phyloP scores from a whole-genome alignment of 306 rosid species.

The Clitoria ternatea region DNA sequence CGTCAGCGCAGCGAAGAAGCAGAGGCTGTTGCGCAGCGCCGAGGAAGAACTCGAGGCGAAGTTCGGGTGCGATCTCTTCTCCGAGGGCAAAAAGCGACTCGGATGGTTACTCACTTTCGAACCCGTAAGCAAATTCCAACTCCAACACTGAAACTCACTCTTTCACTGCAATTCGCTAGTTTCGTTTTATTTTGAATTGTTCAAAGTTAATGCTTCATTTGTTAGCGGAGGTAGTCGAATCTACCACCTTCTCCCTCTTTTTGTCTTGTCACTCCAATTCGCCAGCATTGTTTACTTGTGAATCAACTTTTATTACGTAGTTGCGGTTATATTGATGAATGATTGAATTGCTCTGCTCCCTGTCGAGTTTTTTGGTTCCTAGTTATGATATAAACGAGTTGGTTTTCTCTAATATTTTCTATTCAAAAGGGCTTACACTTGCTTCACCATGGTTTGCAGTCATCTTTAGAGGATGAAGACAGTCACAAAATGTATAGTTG shows the following conservation, averaged over 20 bases:
- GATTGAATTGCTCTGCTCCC: background rate
- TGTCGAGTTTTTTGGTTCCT: background rate
- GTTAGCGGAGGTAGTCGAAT: too few species aligned
- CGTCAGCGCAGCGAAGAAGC: constrained; percentile 52
- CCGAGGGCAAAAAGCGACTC: constrained; percentile 84
- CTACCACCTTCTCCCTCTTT: too few species aligned
- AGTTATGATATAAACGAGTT: background rate
- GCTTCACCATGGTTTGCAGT: constrained; percentile 55
- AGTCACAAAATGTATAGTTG: constrained; percentile 64
- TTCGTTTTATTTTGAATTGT: too few species aligned
- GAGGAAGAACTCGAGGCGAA: constrained; percentile 88
- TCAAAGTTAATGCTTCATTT: background rate
- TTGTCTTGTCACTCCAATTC: too few species aligned
- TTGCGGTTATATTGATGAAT: background rate
- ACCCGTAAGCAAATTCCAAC: constrained; percentile 61
- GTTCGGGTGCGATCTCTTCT: constrained; percentile 73
- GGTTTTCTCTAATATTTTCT: constrained; percentile 12
- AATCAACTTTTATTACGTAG: background rate
- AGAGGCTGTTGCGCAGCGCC: constrained; percentile 60
- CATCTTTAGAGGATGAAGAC: constrained; percentile 77
- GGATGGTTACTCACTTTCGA: constrained; percentile 88
- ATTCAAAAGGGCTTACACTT: constrained; percentile 19
- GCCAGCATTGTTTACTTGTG: background rate
- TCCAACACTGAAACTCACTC: too few species aligned
- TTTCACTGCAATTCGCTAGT: too few species aligned